Base-by-base conservation (phyloP, 148 eudicot species). In the Polygonum aviculare region DNA sequence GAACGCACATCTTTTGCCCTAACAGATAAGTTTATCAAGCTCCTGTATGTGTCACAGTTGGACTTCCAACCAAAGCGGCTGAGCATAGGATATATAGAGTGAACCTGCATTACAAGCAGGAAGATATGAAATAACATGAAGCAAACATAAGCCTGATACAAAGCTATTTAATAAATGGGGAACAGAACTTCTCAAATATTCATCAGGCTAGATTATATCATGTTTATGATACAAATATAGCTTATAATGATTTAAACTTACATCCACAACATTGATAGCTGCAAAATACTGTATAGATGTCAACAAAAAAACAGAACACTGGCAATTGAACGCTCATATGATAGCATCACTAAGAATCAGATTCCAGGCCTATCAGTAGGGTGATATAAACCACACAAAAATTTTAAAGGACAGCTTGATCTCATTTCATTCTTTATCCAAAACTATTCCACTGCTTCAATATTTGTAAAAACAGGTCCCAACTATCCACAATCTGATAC, bases 1-100 rank as follows among this genome's bases (percentile, higher is more conserved):
- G 72, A 79, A 88, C 97, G 88, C 83, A 95, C 98, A 83, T 96
- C 99, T 85, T 90, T 96, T 90, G 91, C 86, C 84, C 79, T 88
- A 57, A 91, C 93, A 48, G 77, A 79, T 76, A 90, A 78, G 81
- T 71, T 80, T 82, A 93, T 88, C 82, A 96, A 86, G 79, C 80
- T 83, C 84, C 97, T 89, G 90, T 85, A 84, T 75, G 93, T 87
- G 81, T 96, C 98, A 49, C 18, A 44, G 70, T 86, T 84, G 19
- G 87, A 85, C 83, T 84, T 80, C 84, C 91, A 73, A 18, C 82
- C 78, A 76, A 77, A 81, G 82, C 67, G 70, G 72, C 48, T 16
- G 73, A 96, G 83, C 83, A 84, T 63, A 6, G 90, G 85, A 80
- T 88, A 84, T 49, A 93, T 91, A 62, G 90, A 90, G 76, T 81